Evolutionary conservation across 208 protist species (phyloP).

Genomic region (Phytomonas francai): DNA sequence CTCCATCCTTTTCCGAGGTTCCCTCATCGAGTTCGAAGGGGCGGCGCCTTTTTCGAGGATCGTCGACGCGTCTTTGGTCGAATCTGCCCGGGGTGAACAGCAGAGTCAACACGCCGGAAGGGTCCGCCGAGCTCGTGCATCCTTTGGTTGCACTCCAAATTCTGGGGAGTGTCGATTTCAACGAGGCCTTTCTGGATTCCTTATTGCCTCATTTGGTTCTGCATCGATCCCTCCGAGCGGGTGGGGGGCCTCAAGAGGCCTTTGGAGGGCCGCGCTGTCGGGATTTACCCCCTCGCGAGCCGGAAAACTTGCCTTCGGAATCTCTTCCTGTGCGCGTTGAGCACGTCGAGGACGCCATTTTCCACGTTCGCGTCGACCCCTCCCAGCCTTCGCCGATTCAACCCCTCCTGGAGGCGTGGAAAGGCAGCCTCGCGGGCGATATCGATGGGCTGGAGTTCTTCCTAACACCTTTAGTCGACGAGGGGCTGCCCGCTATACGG

Average conservation of each 20-base stretch:
- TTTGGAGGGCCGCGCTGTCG: too few species aligned
- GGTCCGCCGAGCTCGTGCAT: not conserved
- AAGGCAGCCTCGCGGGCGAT: slow-evolving; percentile 13
- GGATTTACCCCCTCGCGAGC: too few species aligned
- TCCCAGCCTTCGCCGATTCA: slow-evolving; percentile 21
- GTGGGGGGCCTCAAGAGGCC: too few species aligned
- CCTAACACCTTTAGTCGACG: slow-evolving; percentile 20
- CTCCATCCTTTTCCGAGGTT: not conserved
- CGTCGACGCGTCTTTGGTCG: not conserved
- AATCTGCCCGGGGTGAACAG: too few species aligned
- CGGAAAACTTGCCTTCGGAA: not conserved
- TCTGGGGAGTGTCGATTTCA: slow-evolving; percentile 20
- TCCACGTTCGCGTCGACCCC: slow-evolving; percentile 16
- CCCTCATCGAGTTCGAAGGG: slow-evolving; percentile 1
- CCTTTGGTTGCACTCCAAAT: slow-evolving; percentile 21
- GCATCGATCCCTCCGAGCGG: not conserved
- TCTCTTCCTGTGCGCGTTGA: slow-evolving; percentile 23
- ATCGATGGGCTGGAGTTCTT: slow-evolving; percentile 29
- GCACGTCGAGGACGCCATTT: slow-evolving; percentile 25
- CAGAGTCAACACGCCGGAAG: too few species aligned
- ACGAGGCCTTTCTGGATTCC: slow-evolving; percentile 20
- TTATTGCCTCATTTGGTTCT: slow-evolving; percentile 20
- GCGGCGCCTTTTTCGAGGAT: not conserved
- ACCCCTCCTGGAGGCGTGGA: slow-evolving; percentile 16
- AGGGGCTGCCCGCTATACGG: slow-evolving; percentile 3